phyloP scores from a whole-genome alignment of 805 yeast species.

The Starmerella bacillaris region DNA sequence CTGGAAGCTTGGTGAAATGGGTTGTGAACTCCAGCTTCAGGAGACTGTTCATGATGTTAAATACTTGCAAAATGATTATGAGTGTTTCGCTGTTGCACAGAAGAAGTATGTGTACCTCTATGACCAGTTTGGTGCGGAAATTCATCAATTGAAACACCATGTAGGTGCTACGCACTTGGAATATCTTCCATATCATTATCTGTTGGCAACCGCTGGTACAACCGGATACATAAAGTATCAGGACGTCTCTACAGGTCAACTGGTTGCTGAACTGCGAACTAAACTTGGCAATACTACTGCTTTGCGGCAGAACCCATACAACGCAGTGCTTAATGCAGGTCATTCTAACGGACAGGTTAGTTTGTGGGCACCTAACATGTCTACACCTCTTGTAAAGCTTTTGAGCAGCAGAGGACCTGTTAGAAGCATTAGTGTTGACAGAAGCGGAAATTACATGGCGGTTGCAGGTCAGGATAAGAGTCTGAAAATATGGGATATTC shows the following conservation, averaged over 20 bases:
- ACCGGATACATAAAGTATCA: conserved; percentile 81
- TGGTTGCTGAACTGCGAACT: conserved; percentile 70
- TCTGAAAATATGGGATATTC: conserved; percentile 81
- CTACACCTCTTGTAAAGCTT: conserved; percentile 67
- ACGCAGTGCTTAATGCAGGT: conserved; percentile 86
- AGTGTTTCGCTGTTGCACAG: conserved; percentile 91
- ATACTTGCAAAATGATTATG: conserved; percentile 68
- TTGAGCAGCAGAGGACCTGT: conserved; percentile 77
- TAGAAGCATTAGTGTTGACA: conserved; percentile 63
- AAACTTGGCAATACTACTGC: conserved; percentile 79
- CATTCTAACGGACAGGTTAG: conserved; percentile 86
- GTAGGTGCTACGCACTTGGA: conserved; percentile 68
- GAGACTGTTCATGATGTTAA: conserved; percentile 86
- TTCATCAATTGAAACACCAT: conserved; percentile 82
- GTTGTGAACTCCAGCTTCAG: conserved; percentile 64
- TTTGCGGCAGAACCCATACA: conserved; percentile 85
- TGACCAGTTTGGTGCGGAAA: conserved; percentile 77
- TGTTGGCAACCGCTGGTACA: conserved; percentile 74
- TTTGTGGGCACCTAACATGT: conserved; percentile 80
- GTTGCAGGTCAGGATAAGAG: conserved; percentile 75
- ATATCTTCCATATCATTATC: conserved; percentile 80
- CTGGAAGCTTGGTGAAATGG: conserved; percentile 74
- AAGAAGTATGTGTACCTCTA: conserved; percentile 84
- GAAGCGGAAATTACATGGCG: conserved; percentile 89
- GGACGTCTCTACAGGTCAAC: conserved; percentile 81